These are phyloP conservation scores for Ganoderma sp. DNA, from an alignment of 1,284 basidiomycete species.

Conservation along the genomic window DNA sequence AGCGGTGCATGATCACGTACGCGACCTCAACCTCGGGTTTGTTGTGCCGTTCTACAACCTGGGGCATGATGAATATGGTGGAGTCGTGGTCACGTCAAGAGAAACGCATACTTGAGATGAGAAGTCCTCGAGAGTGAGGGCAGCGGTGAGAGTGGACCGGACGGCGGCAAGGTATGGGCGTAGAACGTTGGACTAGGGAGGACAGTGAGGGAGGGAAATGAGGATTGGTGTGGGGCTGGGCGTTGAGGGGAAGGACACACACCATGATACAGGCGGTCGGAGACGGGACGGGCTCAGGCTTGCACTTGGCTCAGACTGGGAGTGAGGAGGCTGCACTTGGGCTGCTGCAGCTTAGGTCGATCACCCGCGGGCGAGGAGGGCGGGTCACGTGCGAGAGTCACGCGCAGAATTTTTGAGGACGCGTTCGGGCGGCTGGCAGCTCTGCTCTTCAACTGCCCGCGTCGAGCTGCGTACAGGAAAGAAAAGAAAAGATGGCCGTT, in stretches of 20 bases:
- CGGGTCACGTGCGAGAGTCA: conserved; percentile 3
- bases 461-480: conserved; percentile 21
- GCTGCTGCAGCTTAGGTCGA: no score
- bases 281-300: conserved; percentile 30
- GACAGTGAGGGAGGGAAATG: background rate
- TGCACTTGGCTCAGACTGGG: background rate
- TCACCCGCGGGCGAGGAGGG: no score
- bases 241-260: conserved; percentile 14
- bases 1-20: conserved; percentile 47
- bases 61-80: conserved; percentile 29
- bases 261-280: conserved; percentile 49
- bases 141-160: conserved; percentile 94
- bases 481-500: conserved; percentile 63
- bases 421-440: conserved; percentile 25
- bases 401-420: conserved; percentile 33
- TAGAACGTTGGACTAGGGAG: conserved; percentile 75
- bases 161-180: conserved; percentile 97
- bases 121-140: conserved; percentile 97
- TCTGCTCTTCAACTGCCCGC: conserved; percentile 9
- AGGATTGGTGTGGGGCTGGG: conserved; percentile 4
- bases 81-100: conserved; percentile 12
- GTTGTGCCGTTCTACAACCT: conserved; percentile 97
- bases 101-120: conserved; percentile 79
- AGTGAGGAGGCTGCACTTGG: no score
- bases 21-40: conserved; percentile 91